Percentiles rank a stretch among this genome's conserved stretches.
Conservation (phyloP, 164 flowering plant species). For the Magnolia kwangsiensis region DNA sequence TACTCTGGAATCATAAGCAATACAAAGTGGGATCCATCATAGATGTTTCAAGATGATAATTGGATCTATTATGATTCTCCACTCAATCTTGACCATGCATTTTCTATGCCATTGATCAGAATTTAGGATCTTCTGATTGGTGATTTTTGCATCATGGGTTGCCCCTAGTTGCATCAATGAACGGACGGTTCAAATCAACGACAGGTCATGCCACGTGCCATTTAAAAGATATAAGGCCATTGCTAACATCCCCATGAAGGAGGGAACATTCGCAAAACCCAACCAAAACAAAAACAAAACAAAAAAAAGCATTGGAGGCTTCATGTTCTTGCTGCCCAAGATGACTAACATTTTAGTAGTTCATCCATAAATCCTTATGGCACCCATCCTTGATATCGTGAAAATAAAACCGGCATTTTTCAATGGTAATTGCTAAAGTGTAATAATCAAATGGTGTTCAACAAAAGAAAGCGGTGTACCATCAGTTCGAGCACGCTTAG, state of each 20-base stretch:
- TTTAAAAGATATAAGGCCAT: too few relatives aligned
- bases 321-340: background rate
- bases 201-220: too few relatives aligned
- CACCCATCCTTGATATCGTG: background rate
- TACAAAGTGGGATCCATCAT: too few relatives aligned
- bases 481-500: constrained; percentile 96
- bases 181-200: too few relatives aligned
- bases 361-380: background rate
- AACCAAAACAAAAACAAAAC: background rate
- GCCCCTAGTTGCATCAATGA: too few relatives aligned
- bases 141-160: too few relatives aligned
- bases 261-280: background rate
- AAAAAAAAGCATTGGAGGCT: background rate
- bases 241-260: background rate
- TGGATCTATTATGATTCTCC: too few relatives aligned
- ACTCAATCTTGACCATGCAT: too few relatives aligned
- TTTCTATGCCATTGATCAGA: too few relatives aligned
- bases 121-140: too few relatives aligned
- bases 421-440: background rate
- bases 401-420: background rate
- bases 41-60: too few relatives aligned
- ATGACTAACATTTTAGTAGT: background rate
- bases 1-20: too few relatives aligned
- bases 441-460: background rate
- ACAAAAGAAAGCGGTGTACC: constrained; percentile 37